phyloP scores from a whole-genome alignment of 208 protist species.

The Crithidia brevicula region DNA sequence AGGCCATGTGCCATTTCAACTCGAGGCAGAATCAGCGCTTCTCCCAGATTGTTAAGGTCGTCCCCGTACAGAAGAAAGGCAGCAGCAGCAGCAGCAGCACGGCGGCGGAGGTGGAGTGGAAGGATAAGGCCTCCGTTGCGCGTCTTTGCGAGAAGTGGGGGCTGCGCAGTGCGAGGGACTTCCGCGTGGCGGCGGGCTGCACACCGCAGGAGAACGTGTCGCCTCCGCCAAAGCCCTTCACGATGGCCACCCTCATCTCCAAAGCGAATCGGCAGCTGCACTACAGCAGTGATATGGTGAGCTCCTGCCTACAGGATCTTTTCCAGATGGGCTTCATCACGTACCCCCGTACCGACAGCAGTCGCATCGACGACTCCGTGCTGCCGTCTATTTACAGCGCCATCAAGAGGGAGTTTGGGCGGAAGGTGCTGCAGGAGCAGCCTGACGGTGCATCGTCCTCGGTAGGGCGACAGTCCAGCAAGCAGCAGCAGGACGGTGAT shows the following conservation, averaged over 20 bases:
- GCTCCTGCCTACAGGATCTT: conserved; percentile 82
- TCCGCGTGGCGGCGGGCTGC: conserved; percentile 34
- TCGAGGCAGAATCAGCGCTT: conserved; percentile 38
- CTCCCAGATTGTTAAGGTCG: conserved; percentile 64
- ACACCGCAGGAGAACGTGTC: conserved; percentile 41
- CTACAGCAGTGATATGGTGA: conserved; percentile 79
- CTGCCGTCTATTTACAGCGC: conserved; percentile 98
- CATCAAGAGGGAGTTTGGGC: conserved; percentile 98
- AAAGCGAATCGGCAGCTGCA: conserved; percentile 86
- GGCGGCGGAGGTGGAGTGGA: conserved; percentile 38
- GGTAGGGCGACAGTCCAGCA: not conserved
- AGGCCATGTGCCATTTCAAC: conserved; percentile 68
- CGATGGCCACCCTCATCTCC: conserved; percentile 89
- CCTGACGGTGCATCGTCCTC: conserved; percentile 30
- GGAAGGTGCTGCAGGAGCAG: conserved; percentile 93
- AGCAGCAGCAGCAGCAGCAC: conserved; percentile 13
- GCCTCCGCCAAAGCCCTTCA: conserved; percentile 79
- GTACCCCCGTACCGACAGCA: conserved; percentile 91
- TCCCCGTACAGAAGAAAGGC: conserved; percentile 12
- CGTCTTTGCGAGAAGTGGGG: conserved; percentile 36
- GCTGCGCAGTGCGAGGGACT: conserved; percentile 28
- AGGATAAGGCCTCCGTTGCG: conserved; percentile 32
- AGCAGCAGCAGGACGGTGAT: not conserved
- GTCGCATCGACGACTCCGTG: conserved; percentile 89
- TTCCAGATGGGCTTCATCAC: conserved; percentile 93